Conservation (phyloP, 2,329 filamentous ascomycete genomes). For the Pestalotiopsis sp. region DNA sequence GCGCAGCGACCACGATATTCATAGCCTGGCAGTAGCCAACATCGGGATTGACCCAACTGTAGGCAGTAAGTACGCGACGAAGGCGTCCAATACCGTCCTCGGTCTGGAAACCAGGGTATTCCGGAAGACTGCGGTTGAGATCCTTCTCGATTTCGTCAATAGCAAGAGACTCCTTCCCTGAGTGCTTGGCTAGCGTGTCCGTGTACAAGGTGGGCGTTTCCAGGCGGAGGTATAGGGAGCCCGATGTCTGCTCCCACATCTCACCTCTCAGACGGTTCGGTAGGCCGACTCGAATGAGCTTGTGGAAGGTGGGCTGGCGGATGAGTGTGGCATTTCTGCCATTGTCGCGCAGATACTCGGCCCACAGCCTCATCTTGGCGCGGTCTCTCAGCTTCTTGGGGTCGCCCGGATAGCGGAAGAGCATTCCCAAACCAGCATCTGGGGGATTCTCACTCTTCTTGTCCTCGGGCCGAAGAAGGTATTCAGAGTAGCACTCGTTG, state of each 20-base stretch:
- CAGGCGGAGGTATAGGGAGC: slow-evolving; percentile 84
- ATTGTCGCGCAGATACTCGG: slow-evolving; percentile 93
- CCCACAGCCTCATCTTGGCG: slow-evolving; percentile 97
- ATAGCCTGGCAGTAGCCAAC: slow-evolving; percentile 99
- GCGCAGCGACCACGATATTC: slow-evolving; percentile 98
- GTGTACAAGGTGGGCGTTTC: slow-evolving; percentile 82
- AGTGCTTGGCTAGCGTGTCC: slow-evolving; percentile 82
- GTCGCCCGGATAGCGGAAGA: slow-evolving; percentile 95
- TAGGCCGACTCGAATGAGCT: slow-evolving; percentile 91
- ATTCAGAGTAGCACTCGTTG: slow-evolving; percentile 88
- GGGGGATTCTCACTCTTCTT: slow-evolving; percentile 68
- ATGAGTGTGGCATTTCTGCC: slow-evolving; percentile 90
- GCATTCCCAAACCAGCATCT: slow-evolving; percentile 90
- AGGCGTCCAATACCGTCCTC: slow-evolving; percentile 91
- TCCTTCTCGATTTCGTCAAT: slow-evolving; percentile 99
- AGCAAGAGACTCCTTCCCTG: slow-evolving; percentile 85
- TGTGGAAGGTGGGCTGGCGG: slow-evolving; percentile 95
- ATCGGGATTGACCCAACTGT: slow-evolving; percentile 95
- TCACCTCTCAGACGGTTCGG: slow-evolving; percentile 92
- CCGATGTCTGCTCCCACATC: slow-evolving; percentile 93
- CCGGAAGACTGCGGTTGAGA: slow-evolving; percentile 90
- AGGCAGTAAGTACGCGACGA: slow-evolving; percentile 89
- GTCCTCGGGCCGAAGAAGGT: slow-evolving; percentile 66
- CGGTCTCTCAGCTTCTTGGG: slow-evolving; percentile 89
- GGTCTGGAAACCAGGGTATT: slow-evolving; percentile 96